Evolutionary conservation across 1,284 basidiomycete species (phyloP).

Genomic region (Laetiporus sulphureus): DNA sequence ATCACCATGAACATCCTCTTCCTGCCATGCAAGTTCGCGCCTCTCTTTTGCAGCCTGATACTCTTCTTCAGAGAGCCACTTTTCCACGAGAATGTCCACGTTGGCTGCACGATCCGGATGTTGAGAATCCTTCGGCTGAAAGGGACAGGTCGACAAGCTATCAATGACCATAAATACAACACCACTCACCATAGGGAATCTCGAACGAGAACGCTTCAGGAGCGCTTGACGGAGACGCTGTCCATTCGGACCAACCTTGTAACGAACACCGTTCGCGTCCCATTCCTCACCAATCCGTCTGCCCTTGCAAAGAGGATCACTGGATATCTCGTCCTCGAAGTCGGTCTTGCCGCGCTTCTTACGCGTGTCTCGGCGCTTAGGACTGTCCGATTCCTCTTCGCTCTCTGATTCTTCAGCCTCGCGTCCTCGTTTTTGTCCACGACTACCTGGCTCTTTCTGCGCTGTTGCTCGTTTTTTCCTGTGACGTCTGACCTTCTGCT

Average conservation of each 20-base stretch:
- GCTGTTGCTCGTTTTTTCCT: constrained; percentile 36
- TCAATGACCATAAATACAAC: constrained; percentile 3
- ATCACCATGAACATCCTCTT: constrained; percentile 21
- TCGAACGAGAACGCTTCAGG: constrained; percentile 60
- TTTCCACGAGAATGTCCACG: constrained; percentile 64
- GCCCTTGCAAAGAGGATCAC: constrained; percentile 43
- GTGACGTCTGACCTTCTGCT: constrained; percentile 21
- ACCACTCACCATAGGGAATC: constrained; percentile 69
- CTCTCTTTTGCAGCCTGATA: constrained; percentile 56
- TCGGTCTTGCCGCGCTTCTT: constrained; percentile 29
- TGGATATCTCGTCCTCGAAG: constrained; percentile 28
- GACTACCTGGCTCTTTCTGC: constrained; percentile 36
- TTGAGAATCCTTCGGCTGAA: constrained; percentile 65
- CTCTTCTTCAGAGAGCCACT: constrained; percentile 71
- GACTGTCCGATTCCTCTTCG: constrained; percentile 35
- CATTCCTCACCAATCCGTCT: constrained; percentile 68
- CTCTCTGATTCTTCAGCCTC: constrained; percentile 45
- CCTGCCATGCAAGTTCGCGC: constrained; percentile 64
- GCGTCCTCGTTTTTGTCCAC: constrained; percentile 61
- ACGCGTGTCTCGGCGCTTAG: constrained; percentile 23
- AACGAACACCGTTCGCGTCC: constrained; percentile 59
- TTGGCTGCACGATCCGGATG: constrained; percentile 65
- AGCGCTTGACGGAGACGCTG: constrained; percentile 59
- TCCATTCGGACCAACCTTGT: constrained; percentile 67
- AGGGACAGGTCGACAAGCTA: constrained; percentile 3